phyloP scores from a whole-genome alignment of 2,329 filamentous ascomycete genomes.

The Elsinoe arachidis region DNA sequence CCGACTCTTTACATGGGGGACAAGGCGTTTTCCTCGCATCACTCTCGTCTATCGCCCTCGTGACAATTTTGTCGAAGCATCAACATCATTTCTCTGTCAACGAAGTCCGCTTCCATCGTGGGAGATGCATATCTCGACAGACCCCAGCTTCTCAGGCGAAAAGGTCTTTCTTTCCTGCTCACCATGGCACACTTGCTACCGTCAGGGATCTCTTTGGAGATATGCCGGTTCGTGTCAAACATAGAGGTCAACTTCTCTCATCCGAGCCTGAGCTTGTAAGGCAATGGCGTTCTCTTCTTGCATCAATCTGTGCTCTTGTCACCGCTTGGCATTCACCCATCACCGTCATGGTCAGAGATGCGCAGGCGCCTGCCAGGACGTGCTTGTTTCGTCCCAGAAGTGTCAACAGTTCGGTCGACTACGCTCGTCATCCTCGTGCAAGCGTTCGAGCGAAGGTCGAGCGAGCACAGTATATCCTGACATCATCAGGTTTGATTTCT shows the following conservation, averaged over 20 bases:
- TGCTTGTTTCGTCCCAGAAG: not conserved
- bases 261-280: constrained; percentile 45
- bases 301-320: constrained; percentile 53
- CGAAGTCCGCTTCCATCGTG: constrained; percentile 61
- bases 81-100: constrained; percentile 51
- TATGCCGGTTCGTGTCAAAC: constrained; percentile 84
- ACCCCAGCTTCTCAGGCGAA: constrained; percentile 53
- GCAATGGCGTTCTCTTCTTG: constrained; percentile 58
- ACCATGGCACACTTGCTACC: constrained; percentile 65
- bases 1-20: constrained; percentile 50
- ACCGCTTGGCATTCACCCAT: constrained; percentile 57
- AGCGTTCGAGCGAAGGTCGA: constrained; percentile 17
- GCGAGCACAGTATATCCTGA: constrained; percentile 10
- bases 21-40: constrained; percentile 71
- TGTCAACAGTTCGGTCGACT: not conserved
- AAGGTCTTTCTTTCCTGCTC: constrained; percentile 40
- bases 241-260: constrained; percentile 52
- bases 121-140: constrained; percentile 55
- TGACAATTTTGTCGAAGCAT: constrained; percentile 69
- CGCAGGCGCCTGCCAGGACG: constrained; percentile 23
- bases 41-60: constrained; percentile 63
- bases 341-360: constrained; percentile 52
- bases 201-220: constrained; percentile 79
- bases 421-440: not conserved
- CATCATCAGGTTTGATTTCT: constrained; percentile 40